Conservation (phyloP, 331 rosid species). For the Phaseolus coccineus region DNA sequence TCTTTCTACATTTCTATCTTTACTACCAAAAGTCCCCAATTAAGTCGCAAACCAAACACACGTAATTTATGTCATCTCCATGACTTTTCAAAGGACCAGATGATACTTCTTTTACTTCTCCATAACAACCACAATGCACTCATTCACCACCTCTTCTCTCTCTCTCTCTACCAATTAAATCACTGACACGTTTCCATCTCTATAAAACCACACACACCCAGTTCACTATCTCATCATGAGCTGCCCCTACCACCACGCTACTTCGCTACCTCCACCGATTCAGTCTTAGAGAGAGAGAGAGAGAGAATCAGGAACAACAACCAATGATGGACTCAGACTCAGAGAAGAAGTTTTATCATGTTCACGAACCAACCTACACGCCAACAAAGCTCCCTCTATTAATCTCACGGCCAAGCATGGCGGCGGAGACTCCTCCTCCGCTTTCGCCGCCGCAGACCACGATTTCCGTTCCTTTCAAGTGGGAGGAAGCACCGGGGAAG, state of each 20-base stretch:
- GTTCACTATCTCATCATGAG: slow-evolving; percentile 30
- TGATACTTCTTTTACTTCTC: not conserved
- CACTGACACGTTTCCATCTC: slow-evolving; percentile 12
- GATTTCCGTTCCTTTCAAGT: slow-evolving; percentile 82
- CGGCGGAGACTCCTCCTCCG: not conserved
- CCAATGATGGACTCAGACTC: slow-evolving; percentile 32
- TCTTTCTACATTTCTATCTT: not conserved
- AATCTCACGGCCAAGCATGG: slow-evolving; percentile 57
- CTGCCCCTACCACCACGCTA: not conserved
- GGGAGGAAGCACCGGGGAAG: slow-evolving; percentile 99
- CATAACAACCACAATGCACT: slow-evolving; percentile 44
- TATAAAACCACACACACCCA: slow-evolving; percentile 18
- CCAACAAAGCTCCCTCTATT: slow-evolving; percentile 58
- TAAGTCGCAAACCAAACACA: slow-evolving; percentile 33
- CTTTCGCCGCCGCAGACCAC: slow-evolving; percentile 54
- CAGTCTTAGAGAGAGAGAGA: not conserved
- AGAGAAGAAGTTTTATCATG: not conserved
- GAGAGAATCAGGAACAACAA: not conserved
- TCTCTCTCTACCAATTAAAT: slow-evolving; percentile 21
- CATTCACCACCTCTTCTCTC: slow-evolving; percentile 40
- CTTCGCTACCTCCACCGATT: not conserved
- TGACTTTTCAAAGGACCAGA: slow-evolving; percentile 38
- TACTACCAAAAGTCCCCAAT: not conserved
- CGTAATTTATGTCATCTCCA: slow-evolving; percentile 9
- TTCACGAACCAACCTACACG: slow-evolving; percentile 32